phyloP scores from a whole-genome alignment of 2,329 filamentous ascomycete species.

The Beauveria rudraprayagi region DNA sequence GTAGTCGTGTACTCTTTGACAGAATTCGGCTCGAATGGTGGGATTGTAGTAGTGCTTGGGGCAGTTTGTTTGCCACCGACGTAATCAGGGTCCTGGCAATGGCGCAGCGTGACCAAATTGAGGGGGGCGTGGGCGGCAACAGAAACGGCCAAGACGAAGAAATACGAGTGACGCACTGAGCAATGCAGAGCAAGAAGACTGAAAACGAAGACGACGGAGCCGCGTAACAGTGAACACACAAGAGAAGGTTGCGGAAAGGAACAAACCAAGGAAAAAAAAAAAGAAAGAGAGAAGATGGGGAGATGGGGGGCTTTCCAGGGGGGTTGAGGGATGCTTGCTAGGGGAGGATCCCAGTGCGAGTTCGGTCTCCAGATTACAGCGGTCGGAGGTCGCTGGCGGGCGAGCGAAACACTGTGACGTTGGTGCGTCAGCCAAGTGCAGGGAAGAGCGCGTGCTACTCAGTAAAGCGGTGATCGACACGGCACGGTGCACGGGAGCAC shows the following conservation, averaged over 20 bases:
- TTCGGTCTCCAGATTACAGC: not conserved
- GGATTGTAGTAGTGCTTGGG: not conserved
- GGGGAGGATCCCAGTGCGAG: not conserved
- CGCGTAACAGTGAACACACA: not conserved
- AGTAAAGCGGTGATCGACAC: not conserved
- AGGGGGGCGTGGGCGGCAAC: not conserved
- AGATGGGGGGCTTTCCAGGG: not conserved
- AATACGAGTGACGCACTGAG: not conserved
- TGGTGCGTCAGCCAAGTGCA: constrained; percentile 8
- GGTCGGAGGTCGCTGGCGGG: not conserved
- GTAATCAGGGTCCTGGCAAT: constrained; percentile 9
- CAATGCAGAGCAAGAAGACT: not conserved
- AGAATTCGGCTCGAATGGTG: not conserved
- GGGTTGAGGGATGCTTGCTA: not conserved
- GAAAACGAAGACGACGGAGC: not conserved
- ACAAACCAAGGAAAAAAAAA: not conserved
- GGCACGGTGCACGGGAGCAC: not conserved
- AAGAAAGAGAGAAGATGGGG: not conserved
- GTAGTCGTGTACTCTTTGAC: not conserved
- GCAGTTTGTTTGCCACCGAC: constrained; percentile 9
- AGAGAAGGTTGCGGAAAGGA: not conserved
- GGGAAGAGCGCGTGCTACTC: not conserved
- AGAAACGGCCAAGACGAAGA: not conserved
- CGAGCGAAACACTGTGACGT: constrained; percentile 6
- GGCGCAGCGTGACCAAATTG: constrained; percentile 2